Conservation (phyloP, 306 rosid genomes). For the Trifolium subterraneum region DNA sequence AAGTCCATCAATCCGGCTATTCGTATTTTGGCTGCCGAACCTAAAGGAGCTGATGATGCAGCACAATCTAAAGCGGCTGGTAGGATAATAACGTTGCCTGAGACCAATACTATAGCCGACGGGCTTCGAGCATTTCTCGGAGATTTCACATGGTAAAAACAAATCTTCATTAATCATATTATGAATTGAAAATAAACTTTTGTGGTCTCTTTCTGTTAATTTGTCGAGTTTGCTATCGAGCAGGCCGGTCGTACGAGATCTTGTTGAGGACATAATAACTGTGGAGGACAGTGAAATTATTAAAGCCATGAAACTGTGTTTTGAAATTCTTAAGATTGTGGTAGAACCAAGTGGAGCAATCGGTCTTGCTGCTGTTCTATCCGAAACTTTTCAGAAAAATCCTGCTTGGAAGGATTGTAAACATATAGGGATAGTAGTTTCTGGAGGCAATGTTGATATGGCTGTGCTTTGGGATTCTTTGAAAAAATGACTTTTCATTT, state of each 20-base stretch:
- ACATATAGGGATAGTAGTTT: conserved; percentile 73
- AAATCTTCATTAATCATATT: conserved; percentile 20
- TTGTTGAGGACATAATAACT: conserved; percentile 75
- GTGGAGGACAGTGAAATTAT: conserved; percentile 82
- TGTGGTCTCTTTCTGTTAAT: conserved; percentile 5
- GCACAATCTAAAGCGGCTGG: conserved; percentile 92
- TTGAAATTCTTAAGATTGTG: conserved; percentile 76
- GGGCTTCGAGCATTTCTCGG: conserved; percentile 92
- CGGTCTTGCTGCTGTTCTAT: conserved; percentile 91
- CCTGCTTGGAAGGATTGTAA: conserved; percentile 76
- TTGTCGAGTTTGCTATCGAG: conserved; percentile 28
- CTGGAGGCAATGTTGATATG: conserved; percentile 91
- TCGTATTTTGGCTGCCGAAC: conserved; percentile 86
- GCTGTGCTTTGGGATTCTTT: conserved; percentile 71
- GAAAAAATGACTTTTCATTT: conserved; percentile 37
- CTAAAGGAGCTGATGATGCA: conserved; percentile 88
- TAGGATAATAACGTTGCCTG: conserved; percentile 65
- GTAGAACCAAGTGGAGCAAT: conserved; percentile 97
- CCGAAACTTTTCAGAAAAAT: conserved; percentile 69
- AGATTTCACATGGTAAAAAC: conserved; percentile 74
- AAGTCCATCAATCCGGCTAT: conserved; percentile 77
- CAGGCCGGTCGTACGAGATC: conserved; percentile 91
- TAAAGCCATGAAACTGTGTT: conserved; percentile 79
- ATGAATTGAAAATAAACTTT: conserved; percentile 34
- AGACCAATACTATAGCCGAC: conserved; percentile 87